These are phyloP conservation scores for Penicillium paradoxum DNA, from an alignment of 495 filamentous ascomycete genomes.

Conservation along the genomic window DNA sequence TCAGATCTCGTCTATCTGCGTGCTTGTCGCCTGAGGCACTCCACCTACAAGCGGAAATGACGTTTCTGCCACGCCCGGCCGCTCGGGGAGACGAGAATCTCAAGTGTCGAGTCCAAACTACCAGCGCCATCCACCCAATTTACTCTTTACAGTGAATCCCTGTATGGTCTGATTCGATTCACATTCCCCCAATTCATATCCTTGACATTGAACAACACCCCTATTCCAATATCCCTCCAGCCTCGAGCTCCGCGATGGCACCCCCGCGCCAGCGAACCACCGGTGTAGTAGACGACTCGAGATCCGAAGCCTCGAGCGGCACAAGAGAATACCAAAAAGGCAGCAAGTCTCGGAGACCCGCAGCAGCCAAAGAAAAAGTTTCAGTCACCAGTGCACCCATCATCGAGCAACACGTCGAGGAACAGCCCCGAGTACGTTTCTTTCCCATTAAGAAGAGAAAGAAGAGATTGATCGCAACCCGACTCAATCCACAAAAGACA, in stretches of 20 bases:
- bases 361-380: conserved; percentile 25
- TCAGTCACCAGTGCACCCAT: conserved; percentile 36
- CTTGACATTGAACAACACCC: conserved; percentile 8
- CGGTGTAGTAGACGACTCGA: conserved; percentile 46
- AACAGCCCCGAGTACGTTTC: conserved; percentile 33
- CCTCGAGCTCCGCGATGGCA: conserved; percentile 30
- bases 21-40: neutral
- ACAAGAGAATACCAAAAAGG: conserved; percentile 41
- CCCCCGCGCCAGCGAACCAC: conserved; percentile 45
- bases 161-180: neutral
- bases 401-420: conserved; percentile 21
- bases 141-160: neutral
- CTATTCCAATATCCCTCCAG: conserved; percentile 2
- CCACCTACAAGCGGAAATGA: conserved; percentile 1
- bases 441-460: neutral
- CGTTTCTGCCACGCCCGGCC: conserved; percentile 38
- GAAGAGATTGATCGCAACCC: neutral
- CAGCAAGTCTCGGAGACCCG: conserved; percentile 30
- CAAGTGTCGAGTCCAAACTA: conserved; percentile 3
- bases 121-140: neutral
- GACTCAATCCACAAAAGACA: neutral
- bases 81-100: conserved; percentile 15
- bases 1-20: neutral
- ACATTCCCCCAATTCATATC: neutral
- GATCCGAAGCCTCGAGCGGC: conserved; percentile 51